Conservation (phyloP, 2,329 filamentous ascomycete genomes). For the Endoconidiophora polonica region DNA sequence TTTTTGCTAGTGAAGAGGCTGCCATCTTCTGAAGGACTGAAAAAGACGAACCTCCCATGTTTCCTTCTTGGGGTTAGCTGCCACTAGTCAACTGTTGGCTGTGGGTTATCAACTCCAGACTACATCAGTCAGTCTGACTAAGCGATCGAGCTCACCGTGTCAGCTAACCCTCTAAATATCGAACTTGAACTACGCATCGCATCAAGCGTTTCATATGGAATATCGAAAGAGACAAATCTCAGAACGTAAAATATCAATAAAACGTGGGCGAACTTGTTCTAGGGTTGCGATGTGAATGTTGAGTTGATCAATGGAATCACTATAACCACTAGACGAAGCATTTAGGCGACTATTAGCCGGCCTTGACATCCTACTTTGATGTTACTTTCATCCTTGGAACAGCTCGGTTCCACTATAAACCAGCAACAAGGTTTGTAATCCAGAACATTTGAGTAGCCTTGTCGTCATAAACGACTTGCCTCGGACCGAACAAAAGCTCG, state of each 20-base stretch:
- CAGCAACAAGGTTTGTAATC: neutral
- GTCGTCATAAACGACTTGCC: neutral
- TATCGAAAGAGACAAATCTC: too few species aligned
- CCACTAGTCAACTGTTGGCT: too few species aligned
- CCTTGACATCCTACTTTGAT: neutral
- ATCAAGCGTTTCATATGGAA: too few species aligned
- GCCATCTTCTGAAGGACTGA: neutral
- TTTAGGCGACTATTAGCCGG: conserved; percentile 4
- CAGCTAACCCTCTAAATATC: too few species aligned
- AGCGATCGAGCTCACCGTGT: too few species aligned
- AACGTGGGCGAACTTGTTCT: too few species aligned
- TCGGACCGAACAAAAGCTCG: neutral
- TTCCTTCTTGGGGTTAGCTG: conserved; percentile 10
- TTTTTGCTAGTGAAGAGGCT: conserved; percentile 8
- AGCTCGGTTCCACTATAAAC: neutral
- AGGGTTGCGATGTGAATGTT: too few species aligned
- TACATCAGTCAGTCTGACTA: neutral
- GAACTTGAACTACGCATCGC: too few species aligned
- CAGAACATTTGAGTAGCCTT: neutral
- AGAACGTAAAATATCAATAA: too few species aligned
- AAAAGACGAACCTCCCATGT: neutral
- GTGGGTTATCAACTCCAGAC: neutral
- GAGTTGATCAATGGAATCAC: neutral
- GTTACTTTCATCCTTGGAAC: neutral
- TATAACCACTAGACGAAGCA: neutral